These are phyloP conservation scores for Trichoderma guizhouense DNA, from an alignment of 2,329 filamentous ascomycete species.

Conservation along the genomic window DNA sequence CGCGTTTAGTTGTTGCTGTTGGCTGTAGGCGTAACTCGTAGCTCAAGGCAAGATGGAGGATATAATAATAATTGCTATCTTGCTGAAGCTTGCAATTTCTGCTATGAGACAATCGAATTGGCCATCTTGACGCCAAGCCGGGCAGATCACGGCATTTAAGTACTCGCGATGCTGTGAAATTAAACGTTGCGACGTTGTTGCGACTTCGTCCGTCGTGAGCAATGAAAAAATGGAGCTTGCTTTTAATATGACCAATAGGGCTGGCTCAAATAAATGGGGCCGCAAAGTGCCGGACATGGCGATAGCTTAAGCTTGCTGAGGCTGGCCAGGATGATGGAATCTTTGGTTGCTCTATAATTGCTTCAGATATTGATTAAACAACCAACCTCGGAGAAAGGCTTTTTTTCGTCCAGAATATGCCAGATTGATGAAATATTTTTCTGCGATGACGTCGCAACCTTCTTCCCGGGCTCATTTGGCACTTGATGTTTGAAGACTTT, in stretches of 20 bases:
- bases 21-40: background rate
- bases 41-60: background rate
- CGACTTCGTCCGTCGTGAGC: background rate
- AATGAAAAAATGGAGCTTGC: conserved; percentile 27
- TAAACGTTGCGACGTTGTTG: background rate
- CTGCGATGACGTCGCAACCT: background rate
- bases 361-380: background rate
- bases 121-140: background rate
- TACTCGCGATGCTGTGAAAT: background rate
- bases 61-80: background rate
- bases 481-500: background rate
- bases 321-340: background rate
- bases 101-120: background rate
- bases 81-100: background rate
- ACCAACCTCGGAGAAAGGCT: background rate
- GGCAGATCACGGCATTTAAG: background rate
- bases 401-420: background rate
- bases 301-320: background rate
- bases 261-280: background rate
- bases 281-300: background rate
- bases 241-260: conserved; percentile 31
- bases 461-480: background rate
- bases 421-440: background rate
- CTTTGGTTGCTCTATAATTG: background rate
- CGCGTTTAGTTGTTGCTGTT: too few species aligned